A percentile compares a stretch with the other conserved stretches of the same genome.
These are phyloP conservation scores for Chytriomyces hyalinus DNA, from an alignment of 192 early-diverging fungal species.

Conservation along the genomic window DNA sequence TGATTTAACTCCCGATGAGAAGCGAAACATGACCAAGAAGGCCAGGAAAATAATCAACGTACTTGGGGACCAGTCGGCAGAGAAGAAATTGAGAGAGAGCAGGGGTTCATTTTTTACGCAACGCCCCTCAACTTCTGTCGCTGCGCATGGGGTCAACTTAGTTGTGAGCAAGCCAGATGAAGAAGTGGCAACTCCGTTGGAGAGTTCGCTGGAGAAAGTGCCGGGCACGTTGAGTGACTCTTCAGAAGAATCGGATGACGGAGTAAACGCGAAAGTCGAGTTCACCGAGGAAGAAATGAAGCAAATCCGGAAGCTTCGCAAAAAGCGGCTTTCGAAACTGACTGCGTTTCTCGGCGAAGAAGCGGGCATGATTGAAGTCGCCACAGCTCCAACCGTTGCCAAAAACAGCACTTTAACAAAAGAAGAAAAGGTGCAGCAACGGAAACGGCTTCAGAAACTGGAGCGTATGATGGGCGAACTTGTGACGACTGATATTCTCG, in stretches of 20 bases:
- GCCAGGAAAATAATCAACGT: conserved; percentile 7
- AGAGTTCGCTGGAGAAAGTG: too few species aligned
- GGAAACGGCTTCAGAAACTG: conserved; percentile 9
- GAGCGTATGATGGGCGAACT: conserved; percentile 11
- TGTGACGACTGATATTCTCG: conserved; percentile 16
- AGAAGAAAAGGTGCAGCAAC: conserved; percentile 2
- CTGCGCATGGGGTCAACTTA: background rate
- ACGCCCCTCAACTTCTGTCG: background rate
- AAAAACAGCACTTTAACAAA: background rate
- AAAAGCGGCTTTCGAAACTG: conserved; percentile 21
- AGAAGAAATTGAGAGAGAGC: background rate
- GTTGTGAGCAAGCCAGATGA: too few species aligned
- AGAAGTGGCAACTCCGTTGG: too few species aligned
- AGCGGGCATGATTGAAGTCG: conserved; percentile 6
- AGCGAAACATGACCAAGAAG: conserved; percentile 14
- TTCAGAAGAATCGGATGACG: background rate
- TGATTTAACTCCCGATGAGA: conserved; percentile 23
- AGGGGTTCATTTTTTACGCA: background rate
- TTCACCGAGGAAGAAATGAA: conserved; percentile 5
- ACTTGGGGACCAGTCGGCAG: conserved; percentile 1
- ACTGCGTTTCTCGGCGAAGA: conserved; percentile 21
- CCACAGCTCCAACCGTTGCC: background rate
- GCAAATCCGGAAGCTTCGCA: background rate
- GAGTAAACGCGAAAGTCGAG: background rate
- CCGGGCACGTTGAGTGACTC: background rate